Base-by-base conservation (phyloP, 352 stramenopile species). In the Phytophthora constricta region DNA sequence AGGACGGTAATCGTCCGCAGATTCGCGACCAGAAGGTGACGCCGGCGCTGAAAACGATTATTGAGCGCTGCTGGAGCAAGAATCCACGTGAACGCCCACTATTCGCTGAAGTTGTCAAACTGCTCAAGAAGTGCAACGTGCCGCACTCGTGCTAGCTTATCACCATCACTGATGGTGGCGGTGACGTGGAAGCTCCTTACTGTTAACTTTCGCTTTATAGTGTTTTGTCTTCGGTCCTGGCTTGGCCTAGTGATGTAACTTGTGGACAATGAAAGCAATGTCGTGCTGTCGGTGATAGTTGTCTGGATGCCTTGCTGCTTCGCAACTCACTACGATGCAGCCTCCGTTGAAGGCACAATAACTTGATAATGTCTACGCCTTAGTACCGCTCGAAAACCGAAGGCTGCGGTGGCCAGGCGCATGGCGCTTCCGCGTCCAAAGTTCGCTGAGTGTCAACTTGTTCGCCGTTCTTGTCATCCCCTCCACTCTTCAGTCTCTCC, bases 341-440 rank as follows among this genome's bases (percentile, higher is more conserved):
- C n/a, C n/a, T n/a, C n/a, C n/a, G n/a, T n/a, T n/a, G n/a, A n/a
- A n/a, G n/a, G n/a, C n/a, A n/a, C n/a, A n/a, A n/a, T n/a, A n/a
- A n/a, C n/a, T n/a, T n/a, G n/a, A n/a, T n/a, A n/a, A n/a, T n/a
- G n/a, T n/a, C n/a, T n/a, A n/a, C n/a, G n/a, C n/a, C n/a, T n/a
- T 70, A 77, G 20, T 77, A 70, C 14, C 72, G 45, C 31, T 75
- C 69, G 37, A 83, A 80, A 31, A 76, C 75, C 1, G 72, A 77
- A 22, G 69, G 72, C n/a, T 77, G 68, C 28, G 76, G 72, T 3
- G 76, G 76, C 75, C 72, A 83, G 16, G 62, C 64, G 34, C 76
- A 81, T 14, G 72, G 56, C 48, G 42, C 2, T 8, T 81, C 72
- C 10, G 58, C 39, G 45, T 76, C 55, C 33, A 79, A 52, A n/a